Conservation (phyloP, 2,329 filamentous ascomycete species). For the Curvularia eragrostidis region DNA sequence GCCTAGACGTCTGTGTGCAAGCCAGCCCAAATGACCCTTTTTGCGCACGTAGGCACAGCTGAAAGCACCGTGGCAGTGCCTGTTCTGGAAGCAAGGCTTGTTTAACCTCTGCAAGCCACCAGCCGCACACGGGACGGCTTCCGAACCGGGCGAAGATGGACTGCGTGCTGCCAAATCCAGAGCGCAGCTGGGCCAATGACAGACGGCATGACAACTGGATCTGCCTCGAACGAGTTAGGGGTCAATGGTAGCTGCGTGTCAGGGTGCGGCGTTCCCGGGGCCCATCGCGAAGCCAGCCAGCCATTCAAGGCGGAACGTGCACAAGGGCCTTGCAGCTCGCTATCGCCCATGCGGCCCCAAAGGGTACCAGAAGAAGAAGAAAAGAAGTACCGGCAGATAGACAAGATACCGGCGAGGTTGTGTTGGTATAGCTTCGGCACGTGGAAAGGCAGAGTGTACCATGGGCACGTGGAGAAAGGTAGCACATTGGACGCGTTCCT, state of each 20-base stretch:
- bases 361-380: not conserved
- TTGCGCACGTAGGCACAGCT: not conserved
- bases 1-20: not conserved
- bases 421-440: not conserved
- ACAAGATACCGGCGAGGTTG: not conserved
- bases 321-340: conserved; percentile 8
- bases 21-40: not conserved
- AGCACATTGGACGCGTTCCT: conserved; percentile 2
- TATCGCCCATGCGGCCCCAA: not conserved
- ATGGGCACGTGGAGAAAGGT: no score
- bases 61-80: conserved; percentile 1
- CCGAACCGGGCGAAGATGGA: conserved; percentile 9
- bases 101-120: conserved; percentile 15
- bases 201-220: conserved; percentile 3
- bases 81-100: conserved; percentile 12
- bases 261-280: conserved; percentile 16
- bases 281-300: conserved; percentile 4
- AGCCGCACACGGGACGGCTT: conserved; percentile 14
- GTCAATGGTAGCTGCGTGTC: conserved; percentile 5
- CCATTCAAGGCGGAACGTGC: conserved; percentile 14
- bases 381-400: not conserved
- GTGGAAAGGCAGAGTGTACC: no score
- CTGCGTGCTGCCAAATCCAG: conserved; percentile 8
- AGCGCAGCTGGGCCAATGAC: conserved; percentile 4
- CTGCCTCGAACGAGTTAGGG: conserved; percentile 13